Percentiles rank a stretch among this genome's conserved stretches.
phyloP scores from a whole-genome alignment of 257 asterid genomes.

The Capsicum baccatum region DNA sequence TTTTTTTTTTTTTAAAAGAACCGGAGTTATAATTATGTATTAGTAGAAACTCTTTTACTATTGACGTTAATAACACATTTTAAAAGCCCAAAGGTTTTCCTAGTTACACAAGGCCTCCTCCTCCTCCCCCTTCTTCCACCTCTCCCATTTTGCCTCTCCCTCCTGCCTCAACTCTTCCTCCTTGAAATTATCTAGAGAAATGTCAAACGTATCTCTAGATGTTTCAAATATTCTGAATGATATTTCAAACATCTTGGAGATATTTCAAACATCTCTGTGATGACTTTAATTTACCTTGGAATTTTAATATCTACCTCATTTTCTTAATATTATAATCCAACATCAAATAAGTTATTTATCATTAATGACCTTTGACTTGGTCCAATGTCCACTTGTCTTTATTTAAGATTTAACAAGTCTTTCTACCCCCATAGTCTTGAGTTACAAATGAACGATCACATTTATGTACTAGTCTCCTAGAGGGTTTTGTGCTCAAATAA shows the following conservation, averaged over 20 bases:
- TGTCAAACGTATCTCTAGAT: not conserved
- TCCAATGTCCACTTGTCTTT: too few species aligned
- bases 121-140: not conserved
- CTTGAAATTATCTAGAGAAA: not conserved
- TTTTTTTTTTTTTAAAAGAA: too few species aligned
- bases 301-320: too few species aligned
- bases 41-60: not conserved
- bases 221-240: not conserved
- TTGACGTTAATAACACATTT: not conserved
- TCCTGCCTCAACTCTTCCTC: not conserved
- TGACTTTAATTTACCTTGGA: too few species aligned
- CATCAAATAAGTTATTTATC: too few species aligned
- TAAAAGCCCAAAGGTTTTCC: not conserved
- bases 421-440: too few species aligned
- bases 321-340: too few species aligned
- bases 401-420: too few species aligned
- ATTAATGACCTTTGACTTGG: too few species aligned
- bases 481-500: too few species aligned
- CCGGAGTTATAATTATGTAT: not conserved
- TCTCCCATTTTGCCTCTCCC: not conserved
- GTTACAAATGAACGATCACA: too few species aligned
- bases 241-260: not conserved
- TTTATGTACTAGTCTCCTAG: too few species aligned
- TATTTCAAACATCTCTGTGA: not conserved
- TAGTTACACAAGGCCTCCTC: not conserved